Conservation (phyloP, 495 filamentous ascomycete genomes). For the Cladorrhinum samala region DNA sequence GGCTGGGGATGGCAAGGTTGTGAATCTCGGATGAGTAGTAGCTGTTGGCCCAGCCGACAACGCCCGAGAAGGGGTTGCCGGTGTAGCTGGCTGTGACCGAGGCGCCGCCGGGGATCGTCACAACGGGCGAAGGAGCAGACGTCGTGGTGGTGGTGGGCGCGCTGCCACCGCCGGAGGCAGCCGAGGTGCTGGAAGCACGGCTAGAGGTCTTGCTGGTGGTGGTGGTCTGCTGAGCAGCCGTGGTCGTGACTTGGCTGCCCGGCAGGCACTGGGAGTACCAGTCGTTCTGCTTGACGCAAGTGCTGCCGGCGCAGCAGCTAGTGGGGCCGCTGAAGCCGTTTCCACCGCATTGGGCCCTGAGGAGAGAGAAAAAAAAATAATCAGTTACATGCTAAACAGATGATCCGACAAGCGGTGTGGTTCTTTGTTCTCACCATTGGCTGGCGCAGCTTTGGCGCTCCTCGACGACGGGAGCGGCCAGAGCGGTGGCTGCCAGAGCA, state of each 20-base stretch:
- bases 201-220: slow-evolving; percentile 12
- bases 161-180: slow-evolving; percentile 12
- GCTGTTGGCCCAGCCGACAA: slow-evolving; percentile 50
- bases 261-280: slow-evolving; percentile 49
- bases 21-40: slow-evolving; percentile 54
- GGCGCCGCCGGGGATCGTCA: slow-evolving; percentile 13
- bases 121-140: slow-evolving; percentile 1
- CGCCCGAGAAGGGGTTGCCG: slow-evolving; percentile 50
- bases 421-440: slow-evolving; percentile 25
- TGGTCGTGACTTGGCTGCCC: slow-evolving; percentile 16
- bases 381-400: neutral
- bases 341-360: slow-evolving; percentile 47
- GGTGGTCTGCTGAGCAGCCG: slow-evolving; percentile 9
- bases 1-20: slow-evolving; percentile 44
- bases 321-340: slow-evolving; percentile 41
- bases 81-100: slow-evolving; percentile 29
- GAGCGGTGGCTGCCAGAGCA: slow-evolving; percentile 28
- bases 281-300: slow-evolving; percentile 37
- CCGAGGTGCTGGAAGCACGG: slow-evolving; percentile 1
- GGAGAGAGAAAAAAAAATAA: slow-evolving; percentile 1
- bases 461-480: slow-evolving; percentile 37
- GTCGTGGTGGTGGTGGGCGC: slow-evolving; percentile 9
- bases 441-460: slow-evolving; percentile 34
- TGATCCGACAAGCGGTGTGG: neutral
- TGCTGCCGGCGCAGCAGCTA: slow-evolving; percentile 38